A percentile compares a stretch with the other conserved stretches of the same genome.
Evolutionary conservation across 306 rosid species (phyloP).

Genomic region (Citrullus colocynthis): DNA sequence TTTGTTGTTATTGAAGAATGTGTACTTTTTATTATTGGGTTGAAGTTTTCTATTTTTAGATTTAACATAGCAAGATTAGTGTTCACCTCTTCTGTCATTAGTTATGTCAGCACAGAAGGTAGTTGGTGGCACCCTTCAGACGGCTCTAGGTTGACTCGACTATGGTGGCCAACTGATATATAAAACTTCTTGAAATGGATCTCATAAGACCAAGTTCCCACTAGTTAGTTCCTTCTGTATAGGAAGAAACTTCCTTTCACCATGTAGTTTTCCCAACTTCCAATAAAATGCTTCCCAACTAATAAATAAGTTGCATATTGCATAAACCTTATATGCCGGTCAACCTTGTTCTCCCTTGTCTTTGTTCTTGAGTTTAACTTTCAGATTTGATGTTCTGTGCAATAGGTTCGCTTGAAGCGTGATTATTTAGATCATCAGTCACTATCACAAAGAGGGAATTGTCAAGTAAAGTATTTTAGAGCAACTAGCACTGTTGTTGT

Average conservation of each 20-base stretch:
- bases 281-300: background rate
- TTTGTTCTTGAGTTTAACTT: background rate
- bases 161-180: background rate
- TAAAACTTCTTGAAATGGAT: background rate
- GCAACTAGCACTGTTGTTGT: background rate
- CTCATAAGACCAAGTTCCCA: background rate
- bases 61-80: background rate
- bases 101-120: background rate
- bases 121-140: background rate
- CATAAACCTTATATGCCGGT: background rate
- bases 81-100: background rate
- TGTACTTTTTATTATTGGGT: background rate
- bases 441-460: constrained; percentile 23
- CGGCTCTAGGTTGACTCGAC: background rate
- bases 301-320: background rate
- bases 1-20: background rate
- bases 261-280: background rate
- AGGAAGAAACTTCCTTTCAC: background rate
- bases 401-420: constrained; percentile 87
- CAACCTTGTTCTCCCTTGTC: background rate
- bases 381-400: background rate
- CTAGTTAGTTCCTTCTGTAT: background rate
- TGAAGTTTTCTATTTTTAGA: background rate
- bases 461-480: constrained; percentile 32
- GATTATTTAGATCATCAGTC: constrained; percentile 66